Base-by-base conservation (phyloP, 2,329 filamentous ascomycete species). In the Ophiosphaerella narmari region DNA sequence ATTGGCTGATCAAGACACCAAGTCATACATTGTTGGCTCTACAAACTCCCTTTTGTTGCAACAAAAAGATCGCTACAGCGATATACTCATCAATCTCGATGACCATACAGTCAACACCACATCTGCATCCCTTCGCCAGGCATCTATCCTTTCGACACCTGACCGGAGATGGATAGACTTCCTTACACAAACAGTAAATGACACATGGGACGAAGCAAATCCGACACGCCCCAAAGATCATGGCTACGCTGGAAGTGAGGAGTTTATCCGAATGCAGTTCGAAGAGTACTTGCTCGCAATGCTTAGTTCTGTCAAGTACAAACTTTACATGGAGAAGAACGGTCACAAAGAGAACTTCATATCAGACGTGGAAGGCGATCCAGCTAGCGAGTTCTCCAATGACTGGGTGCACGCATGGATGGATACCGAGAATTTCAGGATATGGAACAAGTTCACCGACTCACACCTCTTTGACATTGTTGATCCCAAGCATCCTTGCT, bases 121-220 rank as follows among this genome's bases (percentile, higher is more conserved):
- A 0, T 96, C 91, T 0, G 77, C 88, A 1, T 89, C 90, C 5
- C 80, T 99, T 12, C 86, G 88, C 41, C 77, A 81, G 33, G 91
- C 91, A 1, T 79, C 97, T 5, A 75, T 84, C 1, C 83, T 99
- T 2, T 94, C 94, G 0, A 86, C 86, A 8, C 89, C 94, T 1
- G 94, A 99, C 68, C 84, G 94, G 51, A 83, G 94, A 49, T 99
- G 94, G 93, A 97, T 99, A 61, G 94, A 99, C 75, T 92, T 91
- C 63, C 82, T 99, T 46, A 95, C 91, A 0, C 90, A 96, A 64
- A 89, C 91, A 34, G 90, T 99, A 18, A 90, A 94, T 65, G 91
- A 97, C 58, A 97, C 94, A 0, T 99, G 94, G 94, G 94, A 99
- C 68, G 91, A 96, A 36, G 56, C 86, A 4, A 93, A 97, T 66